phyloP scores from a whole-genome alignment of 176 grass and related monocot species.

The Zoysia pacifica region DNA sequence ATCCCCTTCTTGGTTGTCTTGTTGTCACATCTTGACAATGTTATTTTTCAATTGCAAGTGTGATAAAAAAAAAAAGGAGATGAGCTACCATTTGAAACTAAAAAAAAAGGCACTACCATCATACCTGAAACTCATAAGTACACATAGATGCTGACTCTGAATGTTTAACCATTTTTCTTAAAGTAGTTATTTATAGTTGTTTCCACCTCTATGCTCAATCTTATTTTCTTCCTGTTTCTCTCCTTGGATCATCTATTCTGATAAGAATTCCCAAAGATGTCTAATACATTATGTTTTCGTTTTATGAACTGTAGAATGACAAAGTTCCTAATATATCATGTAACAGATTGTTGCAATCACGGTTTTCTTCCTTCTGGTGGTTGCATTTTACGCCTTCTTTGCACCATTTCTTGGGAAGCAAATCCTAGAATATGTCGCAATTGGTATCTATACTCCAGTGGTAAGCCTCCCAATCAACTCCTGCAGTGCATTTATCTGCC shows the following conservation, averaged over 20 bases:
- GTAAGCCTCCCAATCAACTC: constrained; percentile 41
- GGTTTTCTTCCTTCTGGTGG: constrained; percentile 80
- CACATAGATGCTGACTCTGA: too few species aligned
- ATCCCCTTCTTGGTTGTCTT: too few species aligned
- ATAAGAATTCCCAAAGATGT: neutral
- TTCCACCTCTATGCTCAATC: too few species aligned
- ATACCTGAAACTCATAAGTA: too few species aligned
- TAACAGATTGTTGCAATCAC: constrained; percentile 74
- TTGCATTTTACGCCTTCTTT: constrained; percentile 87
- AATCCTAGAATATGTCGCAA: constrained; percentile 49
- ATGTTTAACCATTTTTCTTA: too few species aligned
- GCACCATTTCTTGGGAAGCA: constrained; percentile 71
- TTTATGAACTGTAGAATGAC: neutral
- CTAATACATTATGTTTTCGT: neutral
- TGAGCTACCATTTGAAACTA: too few species aligned
- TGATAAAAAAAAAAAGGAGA: too few species aligned
- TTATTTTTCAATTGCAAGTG: too few species aligned
- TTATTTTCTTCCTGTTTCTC: neutral
- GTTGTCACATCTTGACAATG: too few species aligned
- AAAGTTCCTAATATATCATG: constrained; percentile 16
- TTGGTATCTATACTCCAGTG: constrained; percentile 72
- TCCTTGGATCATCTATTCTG: neutral
- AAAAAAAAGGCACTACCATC: too few species aligned
- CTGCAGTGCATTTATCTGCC: neutral
- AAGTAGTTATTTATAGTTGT: too few species aligned